These are phyloP conservation scores for Eimeria zaria DNA, from an alignment of 169 alveolate species.

Conservation along the genomic window DNA sequence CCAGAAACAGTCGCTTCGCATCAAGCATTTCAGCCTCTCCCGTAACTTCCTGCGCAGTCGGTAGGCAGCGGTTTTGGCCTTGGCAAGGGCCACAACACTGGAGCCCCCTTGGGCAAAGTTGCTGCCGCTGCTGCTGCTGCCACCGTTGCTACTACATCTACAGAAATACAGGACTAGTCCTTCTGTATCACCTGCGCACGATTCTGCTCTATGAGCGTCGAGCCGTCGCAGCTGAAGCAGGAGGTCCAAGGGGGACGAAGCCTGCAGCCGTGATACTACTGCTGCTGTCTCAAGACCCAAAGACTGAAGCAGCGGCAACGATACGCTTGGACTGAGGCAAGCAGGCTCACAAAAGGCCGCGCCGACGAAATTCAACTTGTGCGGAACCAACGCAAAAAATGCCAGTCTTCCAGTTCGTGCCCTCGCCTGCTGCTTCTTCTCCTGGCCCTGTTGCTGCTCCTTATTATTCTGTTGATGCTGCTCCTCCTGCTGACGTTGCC, in stretches of 20 bases:
- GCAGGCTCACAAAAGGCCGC: conserved; percentile 28
- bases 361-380: neutral
- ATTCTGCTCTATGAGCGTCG: neutral
- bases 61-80: conserved; percentile 56
- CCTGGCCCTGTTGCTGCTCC: neutral
- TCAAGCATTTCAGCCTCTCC: conserved; percentile 49
- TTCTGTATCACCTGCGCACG: neutral
- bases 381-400: conserved; percentile 58
- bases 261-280: conserved; percentile 23
- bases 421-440: neutral
- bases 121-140: conserved; percentile 26
- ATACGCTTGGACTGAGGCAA: conserved; percentile 68
- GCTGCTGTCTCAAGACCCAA: conserved; percentile 71
- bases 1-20: conserved; percentile 29
- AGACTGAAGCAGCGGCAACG: conserved; percentile 62
- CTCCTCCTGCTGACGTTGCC: neutral
- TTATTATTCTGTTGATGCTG: neutral
- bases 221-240: conserved; percentile 56
- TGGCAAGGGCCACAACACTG: conserved; percentile 75
- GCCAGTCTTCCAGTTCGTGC: neutral
- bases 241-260: conserved; percentile 30
- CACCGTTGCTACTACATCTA: neutral
- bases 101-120: neutral
- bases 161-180: conserved; percentile 64
- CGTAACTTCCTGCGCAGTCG: conserved; percentile 54